A percentile compares a stretch with the other conserved stretches of the same genome.
These are phyloP conservation scores for Alternaria ethzedia DNA, from an alignment of 2,329 filamentous ascomycete species.

Conservation along the genomic window DNA sequence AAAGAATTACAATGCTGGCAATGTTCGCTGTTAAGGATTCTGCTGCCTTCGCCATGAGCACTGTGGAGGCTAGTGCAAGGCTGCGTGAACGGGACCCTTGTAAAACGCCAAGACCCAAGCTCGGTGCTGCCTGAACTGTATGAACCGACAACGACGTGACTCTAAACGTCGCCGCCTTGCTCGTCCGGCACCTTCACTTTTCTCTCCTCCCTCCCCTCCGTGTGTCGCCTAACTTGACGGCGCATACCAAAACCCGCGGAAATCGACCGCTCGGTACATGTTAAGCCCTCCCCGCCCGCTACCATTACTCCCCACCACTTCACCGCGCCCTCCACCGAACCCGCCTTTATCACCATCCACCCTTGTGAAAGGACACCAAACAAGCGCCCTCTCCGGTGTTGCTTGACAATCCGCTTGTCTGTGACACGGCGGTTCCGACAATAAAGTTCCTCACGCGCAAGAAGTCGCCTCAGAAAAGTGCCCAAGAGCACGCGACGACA, in stretches of 20 bases:
- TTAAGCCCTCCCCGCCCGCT: slow-evolving; percentile 6
- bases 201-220: slow-evolving; percentile 4
- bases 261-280: slow-evolving; percentile 4
- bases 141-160: slow-evolving; percentile 25
- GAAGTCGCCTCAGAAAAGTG: slow-evolving; percentile 44
- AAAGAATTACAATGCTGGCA: not conserved
- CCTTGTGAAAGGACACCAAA: not conserved
- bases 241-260: not conserved
- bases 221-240: not conserved
- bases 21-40: not conserved
- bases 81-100: slow-evolving; percentile 14
- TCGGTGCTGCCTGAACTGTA: slow-evolving; percentile 40
- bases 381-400: not conserved
- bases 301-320: slow-evolving; percentile 9
- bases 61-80: slow-evolving; percentile 19
- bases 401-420: slow-evolving; percentile 1
- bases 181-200: slow-evolving; percentile 23
- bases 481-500: slow-evolving; percentile 41
- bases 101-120: slow-evolving; percentile 27
- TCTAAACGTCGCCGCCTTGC: slow-evolving; percentile 31
- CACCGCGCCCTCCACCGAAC: slow-evolving; percentile 4
- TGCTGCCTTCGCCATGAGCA: not conserved
- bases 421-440: slow-evolving; percentile 17
- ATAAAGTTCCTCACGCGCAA: slow-evolving; percentile 40
- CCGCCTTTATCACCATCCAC: not conserved